Conservation (phyloP, 352 stramenopile genomes). For the Phytophthora nicotianae region DNA sequence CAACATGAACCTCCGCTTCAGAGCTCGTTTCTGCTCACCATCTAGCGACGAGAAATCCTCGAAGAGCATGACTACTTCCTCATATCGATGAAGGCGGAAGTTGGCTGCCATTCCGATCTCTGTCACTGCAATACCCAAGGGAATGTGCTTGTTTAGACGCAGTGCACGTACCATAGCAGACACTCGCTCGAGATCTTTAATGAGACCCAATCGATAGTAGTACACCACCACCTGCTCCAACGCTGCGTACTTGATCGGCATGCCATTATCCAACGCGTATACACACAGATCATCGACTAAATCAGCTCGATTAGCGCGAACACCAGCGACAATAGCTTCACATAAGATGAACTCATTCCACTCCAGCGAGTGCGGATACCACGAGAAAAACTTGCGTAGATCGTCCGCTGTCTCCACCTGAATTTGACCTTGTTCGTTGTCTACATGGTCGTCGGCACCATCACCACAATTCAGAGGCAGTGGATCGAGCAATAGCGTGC, state of each 20-base stretch:
- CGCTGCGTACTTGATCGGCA: conserved; percentile 79
- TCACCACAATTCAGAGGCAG: conserved; percentile 22
- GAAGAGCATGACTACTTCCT: conserved; percentile 73
- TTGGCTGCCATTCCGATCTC: conserved; percentile 82
- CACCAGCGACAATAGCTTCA: conserved; percentile 63
- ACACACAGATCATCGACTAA: conserved; percentile 69
- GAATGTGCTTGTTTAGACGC: conserved; percentile 78
- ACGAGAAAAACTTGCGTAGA: conserved; percentile 53
- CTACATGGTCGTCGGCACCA: conserved; percentile 11
- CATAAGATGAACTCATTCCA: conserved; percentile 73
- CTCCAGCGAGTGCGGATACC: conserved; percentile 53
- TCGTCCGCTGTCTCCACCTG: conserved; percentile 39
- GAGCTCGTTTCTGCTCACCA: conserved; percentile 61
- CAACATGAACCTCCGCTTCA: conserved; percentile 66
- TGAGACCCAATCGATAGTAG: conserved; percentile 70
- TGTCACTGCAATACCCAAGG: conserved; percentile 68
- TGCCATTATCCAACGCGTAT: conserved; percentile 62
- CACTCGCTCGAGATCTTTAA: conserved; percentile 63
- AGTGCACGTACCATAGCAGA: conserved; percentile 68
- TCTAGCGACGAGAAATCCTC: conserved; percentile 74
- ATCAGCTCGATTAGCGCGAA: conserved; percentile 50
- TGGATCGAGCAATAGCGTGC: conserved; percentile 40
- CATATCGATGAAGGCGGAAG: conserved; percentile 52
- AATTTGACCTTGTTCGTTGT: conserved; percentile 1
- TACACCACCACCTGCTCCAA: conserved; percentile 74